Conservation (phyloP, 106 monocot genomes). For the Triglochin maritima region DNA sequence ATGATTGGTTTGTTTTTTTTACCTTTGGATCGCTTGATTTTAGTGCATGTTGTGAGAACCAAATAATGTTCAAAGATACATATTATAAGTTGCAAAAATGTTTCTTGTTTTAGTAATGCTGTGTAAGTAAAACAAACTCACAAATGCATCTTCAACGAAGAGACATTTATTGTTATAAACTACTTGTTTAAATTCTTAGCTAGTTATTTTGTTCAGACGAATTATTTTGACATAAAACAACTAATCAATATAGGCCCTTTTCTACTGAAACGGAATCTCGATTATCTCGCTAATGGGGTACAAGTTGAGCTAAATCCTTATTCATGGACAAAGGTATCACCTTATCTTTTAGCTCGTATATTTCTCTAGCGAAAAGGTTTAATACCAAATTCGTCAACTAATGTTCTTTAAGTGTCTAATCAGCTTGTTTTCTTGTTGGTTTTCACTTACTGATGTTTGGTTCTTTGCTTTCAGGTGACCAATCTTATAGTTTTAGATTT, state of each 20-base stretch:
- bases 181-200: too few relatives aligned
- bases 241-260: conserved; percentile 25
- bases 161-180: too few relatives aligned
- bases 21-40: neutral
- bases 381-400: too few relatives aligned
- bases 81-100: too few relatives aligned
- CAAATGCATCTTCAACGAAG: too few relatives aligned
- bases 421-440: neutral
- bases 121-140: too few relatives aligned
- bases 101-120: too few relatives aligned
- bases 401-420: neutral
- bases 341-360: neutral
- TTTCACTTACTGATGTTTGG: neutral
- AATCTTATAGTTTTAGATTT: conserved; percentile 2
- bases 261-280: conserved; percentile 10
- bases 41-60: too few relatives aligned
- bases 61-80: too few relatives aligned
- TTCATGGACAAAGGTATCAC: conserved; percentile 40
- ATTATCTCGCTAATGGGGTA: conserved; percentile 13
- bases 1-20: conserved; percentile 16
- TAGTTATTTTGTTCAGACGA: too few relatives aligned
- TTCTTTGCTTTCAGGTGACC: neutral
- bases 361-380: neutral
- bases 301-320: conserved; percentile 25
- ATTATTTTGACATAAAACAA: too few relatives aligned